phyloP scores from a whole-genome alignment of 257 asterid species.

The Solanum lignicaule region DNA sequence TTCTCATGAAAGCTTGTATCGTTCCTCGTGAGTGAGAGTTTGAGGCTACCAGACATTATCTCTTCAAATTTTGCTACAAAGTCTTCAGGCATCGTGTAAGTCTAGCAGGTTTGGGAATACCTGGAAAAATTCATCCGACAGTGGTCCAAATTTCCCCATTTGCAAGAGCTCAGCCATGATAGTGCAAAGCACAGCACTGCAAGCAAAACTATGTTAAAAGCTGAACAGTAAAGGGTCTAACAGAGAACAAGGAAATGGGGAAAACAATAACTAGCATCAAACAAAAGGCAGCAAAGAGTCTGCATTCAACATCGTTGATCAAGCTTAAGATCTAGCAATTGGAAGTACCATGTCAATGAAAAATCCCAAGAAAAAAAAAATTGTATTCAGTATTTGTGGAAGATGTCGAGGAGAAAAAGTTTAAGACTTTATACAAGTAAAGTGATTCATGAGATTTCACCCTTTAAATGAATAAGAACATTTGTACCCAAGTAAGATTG shows the following conservation, averaged over 20 bases:
- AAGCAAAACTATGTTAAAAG: not conserved
- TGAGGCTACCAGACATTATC: constrained; percentile 66
- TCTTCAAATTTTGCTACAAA: constrained; percentile 70
- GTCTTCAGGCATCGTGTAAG: constrained; percentile 68
- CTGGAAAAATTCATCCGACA: constrained; percentile 80
- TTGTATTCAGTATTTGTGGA: not conserved
- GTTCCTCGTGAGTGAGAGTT: constrained; percentile 73
- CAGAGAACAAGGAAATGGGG: not conserved
- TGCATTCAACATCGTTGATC: not conserved
- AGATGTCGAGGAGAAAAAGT: not conserved
- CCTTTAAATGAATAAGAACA: not conserved
- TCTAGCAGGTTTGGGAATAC: constrained; percentile 73
- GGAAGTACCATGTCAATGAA: not conserved
- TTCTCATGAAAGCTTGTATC: constrained; percentile 75
- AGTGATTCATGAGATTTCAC: not conserved
- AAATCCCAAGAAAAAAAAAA: not conserved
- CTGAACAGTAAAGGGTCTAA: not conserved
- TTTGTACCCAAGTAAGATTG: not conserved
- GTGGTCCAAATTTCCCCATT: constrained; percentile 88
- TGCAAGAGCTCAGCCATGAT: constrained; percentile 95
- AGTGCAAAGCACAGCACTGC: constrained; percentile 83
- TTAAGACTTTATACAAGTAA: not conserved
- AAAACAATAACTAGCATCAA: not conserved
- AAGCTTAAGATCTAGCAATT: not conserved
- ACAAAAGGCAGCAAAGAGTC: not conserved